Percentiles rank a stretch among this genome's conserved stretches.
phyloP scores from a whole-genome alignment of 2,329 filamentous ascomycete species.

The Dactylella cylindrospora region DNA sequence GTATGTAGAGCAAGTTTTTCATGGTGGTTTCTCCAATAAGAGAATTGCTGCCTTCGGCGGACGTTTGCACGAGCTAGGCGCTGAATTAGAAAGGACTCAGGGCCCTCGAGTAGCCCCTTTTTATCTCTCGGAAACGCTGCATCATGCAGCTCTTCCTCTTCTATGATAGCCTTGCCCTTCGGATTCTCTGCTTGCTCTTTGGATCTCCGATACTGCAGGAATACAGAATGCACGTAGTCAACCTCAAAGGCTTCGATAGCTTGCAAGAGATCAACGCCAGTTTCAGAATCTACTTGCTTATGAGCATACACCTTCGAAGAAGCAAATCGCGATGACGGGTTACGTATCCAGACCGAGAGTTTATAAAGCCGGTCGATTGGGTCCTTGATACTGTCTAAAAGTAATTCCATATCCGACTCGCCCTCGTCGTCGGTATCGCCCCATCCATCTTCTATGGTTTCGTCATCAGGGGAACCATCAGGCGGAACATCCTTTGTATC shows the following conservation, averaged over 20 bases:
- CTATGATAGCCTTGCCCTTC: not conserved
- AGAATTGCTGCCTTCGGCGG: constrained; percentile 23
- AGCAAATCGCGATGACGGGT: constrained; percentile 21
- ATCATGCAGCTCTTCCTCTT: not conserved
- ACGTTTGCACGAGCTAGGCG: constrained; percentile 24
- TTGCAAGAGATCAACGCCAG: constrained; percentile 11
- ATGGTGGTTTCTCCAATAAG: constrained; percentile 36
- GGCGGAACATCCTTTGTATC: not conserved
- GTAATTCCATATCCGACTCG: constrained; percentile 16
- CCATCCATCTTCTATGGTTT: constrained; percentile 10
- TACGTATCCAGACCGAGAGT: constrained; percentile 24
- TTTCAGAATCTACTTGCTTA: constrained; percentile 26
- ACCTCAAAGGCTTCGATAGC: constrained; percentile 6
- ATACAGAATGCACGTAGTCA: constrained; percentile 20
- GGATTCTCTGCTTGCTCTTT: constrained; percentile 3
- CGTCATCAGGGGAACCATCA: not conserved
- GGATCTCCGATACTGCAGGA: constrained; percentile 16
- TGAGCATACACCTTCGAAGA: constrained; percentile 21
- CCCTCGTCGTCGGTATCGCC: constrained; percentile 3
- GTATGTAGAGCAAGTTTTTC: constrained; percentile 27
- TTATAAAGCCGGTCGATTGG: constrained; percentile 37
- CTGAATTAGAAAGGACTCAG: not conserved
- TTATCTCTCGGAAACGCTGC: not conserved
- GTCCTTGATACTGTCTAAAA: constrained; percentile 23
- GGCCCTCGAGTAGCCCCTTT: not conserved